Evolutionary conservation across 345 rosid species (phyloP).

Genomic region (Populus deltoides): DNA sequence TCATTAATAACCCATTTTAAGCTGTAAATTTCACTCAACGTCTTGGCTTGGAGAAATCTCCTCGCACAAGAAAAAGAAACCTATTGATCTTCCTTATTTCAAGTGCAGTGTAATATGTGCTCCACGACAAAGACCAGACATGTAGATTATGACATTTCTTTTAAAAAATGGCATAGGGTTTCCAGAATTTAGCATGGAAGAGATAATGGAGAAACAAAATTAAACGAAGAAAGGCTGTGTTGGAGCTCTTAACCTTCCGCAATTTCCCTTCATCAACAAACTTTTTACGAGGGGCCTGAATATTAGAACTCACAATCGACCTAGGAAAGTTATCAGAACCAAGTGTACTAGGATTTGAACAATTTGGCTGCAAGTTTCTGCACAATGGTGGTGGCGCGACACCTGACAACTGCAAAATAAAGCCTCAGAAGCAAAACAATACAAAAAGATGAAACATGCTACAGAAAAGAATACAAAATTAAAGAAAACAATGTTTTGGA

Average conservation of each 20-base stretch:
- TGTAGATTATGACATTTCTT: neutral
- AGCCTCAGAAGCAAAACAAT: constrained; percentile 1
- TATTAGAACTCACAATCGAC: constrained; percentile 70
- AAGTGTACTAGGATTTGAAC: constrained; percentile 47
- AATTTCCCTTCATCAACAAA: constrained; percentile 98
- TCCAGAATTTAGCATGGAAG: neutral
- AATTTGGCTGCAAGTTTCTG: constrained; percentile 74
- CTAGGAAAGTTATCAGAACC: constrained; percentile 59
- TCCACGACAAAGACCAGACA: neutral
- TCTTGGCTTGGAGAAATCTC: neutral
- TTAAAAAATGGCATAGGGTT: neutral
- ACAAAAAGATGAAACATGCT: neutral
- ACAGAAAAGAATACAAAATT: neutral
- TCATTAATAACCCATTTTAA: too few relatives aligned
- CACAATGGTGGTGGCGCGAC: constrained; percentile 90
- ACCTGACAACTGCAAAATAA: constrained; percentile 67
- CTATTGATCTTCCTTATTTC: neutral
- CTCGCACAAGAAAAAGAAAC: neutral
- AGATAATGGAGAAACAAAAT: neutral
- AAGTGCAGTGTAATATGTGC: neutral
- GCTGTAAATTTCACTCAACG: too few relatives aligned
- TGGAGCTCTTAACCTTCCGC: constrained; percentile 58
- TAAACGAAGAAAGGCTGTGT: neutral
- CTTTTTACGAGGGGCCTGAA: constrained; percentile 95
- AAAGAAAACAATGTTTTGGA: neutral